Evolutionary conservation across 148 eudicot species (phyloP), one percentile per base, ranked within the genome.

Genomic region (Linanthus parryae): DNA sequence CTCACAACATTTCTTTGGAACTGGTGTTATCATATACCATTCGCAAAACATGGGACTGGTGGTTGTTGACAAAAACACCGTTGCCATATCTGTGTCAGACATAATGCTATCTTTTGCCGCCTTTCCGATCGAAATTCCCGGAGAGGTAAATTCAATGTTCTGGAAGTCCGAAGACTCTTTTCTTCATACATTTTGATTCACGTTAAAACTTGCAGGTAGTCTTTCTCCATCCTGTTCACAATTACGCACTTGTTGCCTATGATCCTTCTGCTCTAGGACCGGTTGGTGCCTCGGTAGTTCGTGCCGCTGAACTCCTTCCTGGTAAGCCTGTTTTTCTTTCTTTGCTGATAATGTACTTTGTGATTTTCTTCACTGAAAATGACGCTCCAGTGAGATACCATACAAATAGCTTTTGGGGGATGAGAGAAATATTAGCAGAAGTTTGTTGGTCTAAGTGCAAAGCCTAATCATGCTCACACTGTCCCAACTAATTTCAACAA

Each of bases 91-190:
- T 45, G 72, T 84, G 17, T 92, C 96, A 19, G 98, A 92, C 66
- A 75, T 92, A 37, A 84, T 87, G 96, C 74, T 92, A 26, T 87
- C 90, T 44, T 92, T 92, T 69, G 94, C 98, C 75, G 98, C 94
- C 25, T 84, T 73, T 72, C 94, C 98, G 4, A 82, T 87, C 54
- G 98, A 92, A 68, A 87, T 87, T 77, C 87, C 95, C 28, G 98
- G 87, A 47, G 98, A 87, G 94, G 98, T 87, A 71, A 58, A 17
- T 21, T 23, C 34, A 12, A 33, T 25, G 28, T 23, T 36, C 31
- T 57, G 39, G 24, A 15, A 7, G n/a, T 14, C 33, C 21, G 6
- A 18, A 35, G 31, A 13, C 11, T 56, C 34, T 60, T 42, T 7
- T 27, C 38, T 12, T 59, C 29, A n/a, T n/a, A n/a, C n/a, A n/a